A percentile compares a stretch with the other conserved stretches of the same genome.
phyloP scores from a whole-genome alignment of 2,329 filamentous ascomycete genomes.

The Neocatenulostroma microsporum region DNA sequence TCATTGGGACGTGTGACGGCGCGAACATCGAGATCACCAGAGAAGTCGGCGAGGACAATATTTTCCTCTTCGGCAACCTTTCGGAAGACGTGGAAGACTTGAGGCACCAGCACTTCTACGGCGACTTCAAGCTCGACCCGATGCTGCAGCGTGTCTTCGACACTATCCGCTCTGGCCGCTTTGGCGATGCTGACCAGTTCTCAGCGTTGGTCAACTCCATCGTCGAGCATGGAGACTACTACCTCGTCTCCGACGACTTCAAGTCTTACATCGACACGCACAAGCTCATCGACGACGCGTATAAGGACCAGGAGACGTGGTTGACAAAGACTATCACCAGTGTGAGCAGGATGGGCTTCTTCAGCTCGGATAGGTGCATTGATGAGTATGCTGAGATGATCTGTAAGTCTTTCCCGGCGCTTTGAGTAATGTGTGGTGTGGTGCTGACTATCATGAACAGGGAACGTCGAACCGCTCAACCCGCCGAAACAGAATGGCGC shows the following conservation, averaged over 20 bases:
- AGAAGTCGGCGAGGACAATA: slow-evolving; percentile 92
- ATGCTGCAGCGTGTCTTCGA: slow-evolving; percentile 75
- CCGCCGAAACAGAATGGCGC: slow-evolving; percentile 8
- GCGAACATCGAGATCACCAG: slow-evolving; percentile 91
- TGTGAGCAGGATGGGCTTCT: slow-evolving; percentile 90
- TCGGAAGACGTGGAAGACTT: slow-evolving; percentile 95
- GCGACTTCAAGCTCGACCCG: slow-evolving; percentile 66
- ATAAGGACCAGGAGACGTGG: slow-evolving; percentile 89
- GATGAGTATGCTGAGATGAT: slow-evolving; percentile 95
- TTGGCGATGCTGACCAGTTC: slow-evolving; percentile 74
- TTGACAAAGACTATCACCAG: slow-evolving; percentile 79
- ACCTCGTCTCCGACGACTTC: slow-evolving; percentile 96
- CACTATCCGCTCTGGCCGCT: slow-evolving; percentile 68
- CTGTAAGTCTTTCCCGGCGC: slow-evolving; percentile 56
- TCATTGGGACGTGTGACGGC: slow-evolving; percentile 96
- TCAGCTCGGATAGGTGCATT: slow-evolving; percentile 89
- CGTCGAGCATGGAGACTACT: slow-evolving; percentile 90
- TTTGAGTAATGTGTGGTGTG: not conserved
- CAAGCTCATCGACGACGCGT: slow-evolving; percentile 80
- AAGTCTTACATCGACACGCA: slow-evolving; percentile 90
- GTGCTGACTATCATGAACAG: not conserved
- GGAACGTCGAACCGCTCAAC: slow-evolving; percentile 5
- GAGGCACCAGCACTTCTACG: slow-evolving; percentile 81
- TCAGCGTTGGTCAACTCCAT: slow-evolving; percentile 76
- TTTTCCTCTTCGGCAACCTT: slow-evolving; percentile 96